phyloP scores from a whole-genome alignment of 768 basidiomycete species.

The Naganishia onofrii region DNA sequence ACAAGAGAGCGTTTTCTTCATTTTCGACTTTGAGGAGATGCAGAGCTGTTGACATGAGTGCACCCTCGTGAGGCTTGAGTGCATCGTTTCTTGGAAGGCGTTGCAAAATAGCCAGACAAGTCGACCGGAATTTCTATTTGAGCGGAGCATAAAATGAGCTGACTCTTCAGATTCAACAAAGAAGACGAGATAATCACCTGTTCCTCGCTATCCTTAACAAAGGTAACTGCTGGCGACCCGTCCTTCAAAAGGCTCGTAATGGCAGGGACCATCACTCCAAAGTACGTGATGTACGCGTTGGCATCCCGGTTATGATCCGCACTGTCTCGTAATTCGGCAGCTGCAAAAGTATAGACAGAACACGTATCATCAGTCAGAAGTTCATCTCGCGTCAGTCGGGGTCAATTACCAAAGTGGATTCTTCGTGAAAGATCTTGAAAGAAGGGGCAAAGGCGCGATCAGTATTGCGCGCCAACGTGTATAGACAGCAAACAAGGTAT shows the following conservation, averaged over 20 bases:
- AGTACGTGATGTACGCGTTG: constrained; percentile 45
- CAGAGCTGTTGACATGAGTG: constrained; percentile 76
- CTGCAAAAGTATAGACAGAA: constrained; percentile 18
- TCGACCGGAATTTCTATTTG: constrained; percentile 72
- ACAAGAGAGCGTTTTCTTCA: constrained; percentile 87
- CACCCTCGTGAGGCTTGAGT: constrained; percentile 65
- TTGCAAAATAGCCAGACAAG: constrained; percentile 82
- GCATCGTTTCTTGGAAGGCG: constrained; percentile 77
- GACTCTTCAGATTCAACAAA: neutral
- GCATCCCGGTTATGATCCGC: constrained; percentile 47
- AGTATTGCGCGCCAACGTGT: neutral
- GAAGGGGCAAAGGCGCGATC: neutral
- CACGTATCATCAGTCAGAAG: constrained; percentile 8
- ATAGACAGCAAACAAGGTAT: neutral
- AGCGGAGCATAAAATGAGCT: neutral
- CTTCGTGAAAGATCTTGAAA: neutral
- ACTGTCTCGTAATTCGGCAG: constrained; percentile 47
- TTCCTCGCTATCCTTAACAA: constrained; percentile 49
- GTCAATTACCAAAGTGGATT: constrained; percentile 4
- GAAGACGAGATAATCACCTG: constrained; percentile 41
- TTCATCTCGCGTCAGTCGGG: neutral
- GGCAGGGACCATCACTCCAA: constrained; percentile 34
- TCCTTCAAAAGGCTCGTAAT: constrained; percentile 45
- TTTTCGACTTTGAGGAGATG: constrained; percentile 82
- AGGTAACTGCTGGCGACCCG: constrained; percentile 53